Evolutionary conservation across 2,329 filamentous ascomycete genomes (phyloP), one percentile per base, ranked within the genome.

Genomic region (Colletotrichum abscissum): DNA sequence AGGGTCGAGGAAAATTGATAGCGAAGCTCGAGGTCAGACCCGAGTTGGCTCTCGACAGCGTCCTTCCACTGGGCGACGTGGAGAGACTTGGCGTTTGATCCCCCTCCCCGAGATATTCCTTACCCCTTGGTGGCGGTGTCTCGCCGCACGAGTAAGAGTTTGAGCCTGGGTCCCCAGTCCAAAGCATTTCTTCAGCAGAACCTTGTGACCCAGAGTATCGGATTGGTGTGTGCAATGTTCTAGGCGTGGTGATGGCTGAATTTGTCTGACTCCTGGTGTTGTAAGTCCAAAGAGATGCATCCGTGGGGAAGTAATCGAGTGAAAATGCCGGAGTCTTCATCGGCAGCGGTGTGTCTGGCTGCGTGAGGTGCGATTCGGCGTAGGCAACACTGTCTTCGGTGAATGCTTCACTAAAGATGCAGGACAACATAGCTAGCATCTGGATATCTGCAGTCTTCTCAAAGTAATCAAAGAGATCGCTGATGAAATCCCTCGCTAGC

Each of bases 351-450:
- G 89, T 92, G 75, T 92, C 89, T 6, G 90, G 86, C 68, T 90
- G 87, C 0, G 88, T 86, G 64, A 91, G 82, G 69, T 86, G 86
- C 1, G 88, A 87, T 75, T 90, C 89, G 19, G 87, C 86, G 75
- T 91, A 91, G 4, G 90, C 88, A 28, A 90, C 84, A 62, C 86
- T 86, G 71, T 91, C 87, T 56, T 89, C 85, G 0, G 87, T 83
- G 14, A 87, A 85, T 0, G 90, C 86, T 63, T 93, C 91, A 76
- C 88, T 90, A 78, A 93, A 93, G 70, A 93, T 88, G 79, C 92
- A 93, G 1, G 91, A 92, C 33, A 93, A 85, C 90, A 93, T 93
- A 9, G 91, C 92, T 66, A 93, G 79, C 92, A 93, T 93, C 79
- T 93, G 92, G 14, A 92, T 82, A 73, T 93, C 91, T 6, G 88